These are phyloP conservation scores for Persicaria maculosa DNA, from an alignment of 148 eudicot species.

Conservation along the genomic window DNA sequence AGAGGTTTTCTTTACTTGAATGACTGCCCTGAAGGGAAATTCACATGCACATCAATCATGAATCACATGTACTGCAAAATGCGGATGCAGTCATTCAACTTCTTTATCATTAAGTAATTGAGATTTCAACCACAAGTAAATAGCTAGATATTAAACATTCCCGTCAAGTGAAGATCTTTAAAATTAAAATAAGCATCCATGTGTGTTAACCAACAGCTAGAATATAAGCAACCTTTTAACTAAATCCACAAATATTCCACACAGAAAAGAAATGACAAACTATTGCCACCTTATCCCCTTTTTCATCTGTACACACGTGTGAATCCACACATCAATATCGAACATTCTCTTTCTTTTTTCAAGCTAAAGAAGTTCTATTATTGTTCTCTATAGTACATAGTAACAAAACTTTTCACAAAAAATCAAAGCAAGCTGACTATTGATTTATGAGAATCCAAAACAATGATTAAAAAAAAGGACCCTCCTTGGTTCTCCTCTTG, in stretches of 20 bases:
- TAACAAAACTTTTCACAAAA: background rate
- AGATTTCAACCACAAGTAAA: background rate
- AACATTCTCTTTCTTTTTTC: background rate
- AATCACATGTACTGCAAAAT: background rate
- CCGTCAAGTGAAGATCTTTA: background rate
- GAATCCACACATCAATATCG: background rate
- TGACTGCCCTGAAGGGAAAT: conserved; percentile 41
- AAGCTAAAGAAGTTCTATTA: background rate
- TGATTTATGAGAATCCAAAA: background rate
- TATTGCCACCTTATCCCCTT: background rate
- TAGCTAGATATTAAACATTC: background rate
- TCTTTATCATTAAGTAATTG: background rate
- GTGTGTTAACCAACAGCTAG: background rate
- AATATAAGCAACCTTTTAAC: background rate
- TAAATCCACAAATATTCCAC: background rate
- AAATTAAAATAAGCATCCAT: too few relatives aligned
- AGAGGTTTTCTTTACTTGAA: conserved; percentile 37
- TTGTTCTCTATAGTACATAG: background rate
- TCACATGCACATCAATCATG: conserved; percentile 5
- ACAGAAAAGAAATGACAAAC: background rate
- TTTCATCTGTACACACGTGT: background rate
- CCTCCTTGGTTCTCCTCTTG: background rate
- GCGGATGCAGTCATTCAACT: background rate
- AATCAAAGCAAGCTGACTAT: background rate
- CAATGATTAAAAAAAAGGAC: background rate